Evolutionary conservation across 805 yeast genomes (phyloP).

Genomic region (Zygosaccharomyces bailii): DNA sequence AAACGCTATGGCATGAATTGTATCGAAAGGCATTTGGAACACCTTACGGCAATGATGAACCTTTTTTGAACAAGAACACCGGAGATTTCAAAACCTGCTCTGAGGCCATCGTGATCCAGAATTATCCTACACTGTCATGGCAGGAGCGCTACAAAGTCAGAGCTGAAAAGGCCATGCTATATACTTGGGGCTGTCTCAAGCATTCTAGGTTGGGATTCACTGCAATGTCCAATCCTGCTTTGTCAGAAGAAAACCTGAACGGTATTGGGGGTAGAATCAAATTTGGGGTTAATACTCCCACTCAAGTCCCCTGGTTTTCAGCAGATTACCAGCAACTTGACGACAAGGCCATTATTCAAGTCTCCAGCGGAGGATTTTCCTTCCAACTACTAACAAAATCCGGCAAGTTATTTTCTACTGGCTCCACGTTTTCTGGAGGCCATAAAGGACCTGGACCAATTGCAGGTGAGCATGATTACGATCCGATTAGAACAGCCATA

Average conservation of each 20-base stretch:
- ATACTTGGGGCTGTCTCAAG: constrained; percentile 36
- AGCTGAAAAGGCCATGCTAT: constrained; percentile 21
- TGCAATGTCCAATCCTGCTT: constrained; percentile 20
- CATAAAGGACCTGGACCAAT: constrained; percentile 42
- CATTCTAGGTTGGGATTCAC: constrained; percentile 35
- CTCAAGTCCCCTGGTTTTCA: constrained; percentile 31
- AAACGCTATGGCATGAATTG: constrained; percentile 34
- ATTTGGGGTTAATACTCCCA: constrained; percentile 32
- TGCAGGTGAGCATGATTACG: constrained; percentile 34
- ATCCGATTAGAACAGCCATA: constrained; percentile 32
- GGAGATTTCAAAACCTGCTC: constrained; percentile 27
- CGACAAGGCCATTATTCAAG: constrained; percentile 26
- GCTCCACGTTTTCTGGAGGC: constrained; percentile 43
- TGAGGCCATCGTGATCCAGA: constrained; percentile 24
- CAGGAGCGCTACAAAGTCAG: constrained; percentile 26
- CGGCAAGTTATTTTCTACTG: constrained; percentile 57
- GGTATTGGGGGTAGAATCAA: constrained; percentile 25
- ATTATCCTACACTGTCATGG: constrained; percentile 26
- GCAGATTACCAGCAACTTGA: constrained; percentile 13
- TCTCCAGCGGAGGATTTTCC: constrained; percentile 63
- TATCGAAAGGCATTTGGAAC: constrained; percentile 31
- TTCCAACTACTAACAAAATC: constrained; percentile 53
- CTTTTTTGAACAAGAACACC: constrained; percentile 21
- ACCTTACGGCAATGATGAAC: constrained; percentile 30
- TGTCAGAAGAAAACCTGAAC: constrained; percentile 21